Percentiles rank a stretch among this genome's conserved stretches.
These are phyloP conservation scores for Volvox africanus DNA, from an alignment of 139 green algal species.

Conservation along the genomic window DNA sequence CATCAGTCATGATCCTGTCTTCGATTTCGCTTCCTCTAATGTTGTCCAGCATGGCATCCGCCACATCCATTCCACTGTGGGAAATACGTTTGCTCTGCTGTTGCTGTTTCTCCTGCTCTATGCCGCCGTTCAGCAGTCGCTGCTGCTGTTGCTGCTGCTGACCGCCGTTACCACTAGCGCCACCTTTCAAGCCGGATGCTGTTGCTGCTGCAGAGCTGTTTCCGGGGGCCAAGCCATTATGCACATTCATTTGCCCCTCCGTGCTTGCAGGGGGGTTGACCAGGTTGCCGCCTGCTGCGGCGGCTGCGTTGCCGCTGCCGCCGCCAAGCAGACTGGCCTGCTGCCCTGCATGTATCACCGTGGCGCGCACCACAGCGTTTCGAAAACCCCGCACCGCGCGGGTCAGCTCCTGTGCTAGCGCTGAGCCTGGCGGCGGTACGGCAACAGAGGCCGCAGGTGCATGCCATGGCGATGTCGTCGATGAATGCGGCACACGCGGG, in stretches of 20 bases:
- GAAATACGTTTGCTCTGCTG: background rate
- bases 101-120: background rate
- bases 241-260: no score
- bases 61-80: background rate
- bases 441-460: background rate
- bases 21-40: no score
- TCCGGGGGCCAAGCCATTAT: background rate
- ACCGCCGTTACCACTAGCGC: no score
- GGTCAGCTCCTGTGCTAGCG: background rate
- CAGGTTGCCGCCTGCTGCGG: no score
- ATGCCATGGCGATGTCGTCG: background rate
- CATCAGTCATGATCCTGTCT: no score
- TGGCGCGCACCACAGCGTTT: background rate
- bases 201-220: background rate
- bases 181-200: background rate
- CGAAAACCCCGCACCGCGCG: background rate
- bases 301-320: background rate
- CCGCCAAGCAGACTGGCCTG: background rate
- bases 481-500: background rate
- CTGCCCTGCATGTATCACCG: background rate
- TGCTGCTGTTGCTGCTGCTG: constrained; percentile 9
- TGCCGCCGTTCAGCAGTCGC: background rate
- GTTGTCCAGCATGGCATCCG: no score
- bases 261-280: no score
- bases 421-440: background rate